Evolutionary conservation across 1,284 basidiomycete genomes (phyloP).

Genomic region (Tilletia caries): DNA sequence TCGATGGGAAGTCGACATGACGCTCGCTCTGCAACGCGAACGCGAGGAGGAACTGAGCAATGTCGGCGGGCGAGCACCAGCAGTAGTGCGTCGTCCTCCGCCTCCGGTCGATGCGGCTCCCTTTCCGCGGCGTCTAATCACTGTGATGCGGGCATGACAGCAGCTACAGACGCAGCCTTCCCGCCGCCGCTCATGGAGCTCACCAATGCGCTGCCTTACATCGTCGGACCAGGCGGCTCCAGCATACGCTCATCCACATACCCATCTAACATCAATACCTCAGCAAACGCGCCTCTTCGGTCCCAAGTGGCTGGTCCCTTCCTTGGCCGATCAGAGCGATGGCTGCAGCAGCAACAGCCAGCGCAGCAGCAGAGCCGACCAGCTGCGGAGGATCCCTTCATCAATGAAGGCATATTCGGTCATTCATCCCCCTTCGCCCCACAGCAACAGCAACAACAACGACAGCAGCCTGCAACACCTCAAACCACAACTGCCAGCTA

Average conservation of each 20-base stretch:
- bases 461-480: not conserved
- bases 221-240: not conserved
- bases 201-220: not conserved
- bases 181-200: not conserved
- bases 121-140: too few species aligned
- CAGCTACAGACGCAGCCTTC: not conserved
- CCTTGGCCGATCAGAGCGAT: too few species aligned
- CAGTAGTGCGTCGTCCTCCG: too few species aligned
- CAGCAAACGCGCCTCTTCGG: not conserved
- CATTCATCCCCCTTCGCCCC: not conserved
- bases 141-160: too few species aligned
- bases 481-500: not conserved
- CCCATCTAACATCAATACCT: not conserved
- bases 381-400: too few species aligned
- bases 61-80: too few species aligned
- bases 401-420: not conserved
- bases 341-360: not conserved
- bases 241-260: not conserved
- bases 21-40: slow-evolving; percentile 20
- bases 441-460: too few species aligned
- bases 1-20: slow-evolving; percentile 54
- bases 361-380: not conserved
- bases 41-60: slow-evolving; percentile 40
- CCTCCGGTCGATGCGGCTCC: too few species aligned
- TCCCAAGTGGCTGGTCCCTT: too few species aligned